phyloP scores from a whole-genome alignment of 805 yeast species.

The Lipomyces chichibuensis region DNA sequence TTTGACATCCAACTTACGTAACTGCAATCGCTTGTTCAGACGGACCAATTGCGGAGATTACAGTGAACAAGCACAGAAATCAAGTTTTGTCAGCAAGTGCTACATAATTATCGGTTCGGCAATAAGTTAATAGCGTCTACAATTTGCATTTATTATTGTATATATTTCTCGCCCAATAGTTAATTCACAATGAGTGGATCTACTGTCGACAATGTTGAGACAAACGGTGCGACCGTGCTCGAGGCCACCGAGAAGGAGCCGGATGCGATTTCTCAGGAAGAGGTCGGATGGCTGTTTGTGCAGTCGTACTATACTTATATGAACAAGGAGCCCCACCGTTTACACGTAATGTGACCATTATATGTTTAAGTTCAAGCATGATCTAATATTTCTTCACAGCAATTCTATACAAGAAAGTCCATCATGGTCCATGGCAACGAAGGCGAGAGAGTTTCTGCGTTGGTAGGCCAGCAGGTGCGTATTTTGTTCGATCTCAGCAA shows the following conservation, averaged over 20 bases:
- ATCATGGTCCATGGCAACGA: conserved; percentile 47
- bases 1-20: neutral
- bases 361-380: neutral
- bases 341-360: conserved; percentile 39
- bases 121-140: neutral
- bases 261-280: conserved; percentile 34
- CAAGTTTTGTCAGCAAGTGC: neutral
- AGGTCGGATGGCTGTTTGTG: conserved; percentile 49
- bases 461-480: conserved; percentile 41
- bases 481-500: neutral
- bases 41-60: neutral
- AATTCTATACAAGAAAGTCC: conserved; percentile 45
- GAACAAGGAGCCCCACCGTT: conserved; percentile 41
- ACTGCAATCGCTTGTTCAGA: neutral
- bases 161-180: neutral
- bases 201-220: neutral
- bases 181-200: neutral
- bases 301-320: conserved; percentile 46
- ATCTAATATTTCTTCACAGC: conserved; percentile 19
- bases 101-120: neutral
- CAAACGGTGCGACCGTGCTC: neutral
- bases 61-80: neutral
- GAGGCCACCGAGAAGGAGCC: conserved; percentile 11
- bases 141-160: neutral
- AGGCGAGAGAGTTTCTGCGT: conserved; percentile 41